Base-by-base conservation (phyloP, 352 stramenopile species). In the Thraustotheca clavata region DNA sequence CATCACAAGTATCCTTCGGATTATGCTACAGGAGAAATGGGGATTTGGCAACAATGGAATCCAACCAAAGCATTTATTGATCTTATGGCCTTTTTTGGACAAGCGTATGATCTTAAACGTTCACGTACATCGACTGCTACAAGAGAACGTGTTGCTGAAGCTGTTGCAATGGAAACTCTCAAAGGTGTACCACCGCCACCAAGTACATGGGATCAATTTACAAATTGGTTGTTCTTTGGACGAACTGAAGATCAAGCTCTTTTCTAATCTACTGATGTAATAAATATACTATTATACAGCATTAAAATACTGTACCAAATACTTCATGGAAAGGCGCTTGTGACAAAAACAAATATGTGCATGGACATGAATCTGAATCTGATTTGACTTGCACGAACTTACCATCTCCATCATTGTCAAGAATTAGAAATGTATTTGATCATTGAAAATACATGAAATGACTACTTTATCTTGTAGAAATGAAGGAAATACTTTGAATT, bases 1-100 rank as follows among this genome's bases (percentile, higher is more conserved):
- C 96, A 99, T 76, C 97, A 99, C 90, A 98, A 99, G 79, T 99
- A 98, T 77, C 97, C 97, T 35, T 97, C 94, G 65, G 96, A 99
- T 78, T 99, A 99, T 76, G 93, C 96, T 27, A 97, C 96, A 33
- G 97, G 87, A 60, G 96, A 99, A 81, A 98, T 96, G 77, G 96
- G 96, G 24, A 80, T 99, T 55, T 93, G 89, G 16, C 76, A 80
- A 63, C 97, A 99, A 71, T 99, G 96, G 77, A 99, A 99, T 75
- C 97, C 97, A 29, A 98, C 90, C 43, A 99, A 99, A 76, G 74
- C 97, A 18, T 96, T 98, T 76, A 99, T 99, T 76, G 96, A 99
- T 74, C 72, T 80, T 34, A 89, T 92, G 52, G 93, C 92, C 3
- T 39, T 75, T 0, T 62, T 99, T n/a, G 96, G 97, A 18, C 79